Base-by-base conservation (phyloP, 83 land plant genomes). In the Thuja plicata region DNA sequence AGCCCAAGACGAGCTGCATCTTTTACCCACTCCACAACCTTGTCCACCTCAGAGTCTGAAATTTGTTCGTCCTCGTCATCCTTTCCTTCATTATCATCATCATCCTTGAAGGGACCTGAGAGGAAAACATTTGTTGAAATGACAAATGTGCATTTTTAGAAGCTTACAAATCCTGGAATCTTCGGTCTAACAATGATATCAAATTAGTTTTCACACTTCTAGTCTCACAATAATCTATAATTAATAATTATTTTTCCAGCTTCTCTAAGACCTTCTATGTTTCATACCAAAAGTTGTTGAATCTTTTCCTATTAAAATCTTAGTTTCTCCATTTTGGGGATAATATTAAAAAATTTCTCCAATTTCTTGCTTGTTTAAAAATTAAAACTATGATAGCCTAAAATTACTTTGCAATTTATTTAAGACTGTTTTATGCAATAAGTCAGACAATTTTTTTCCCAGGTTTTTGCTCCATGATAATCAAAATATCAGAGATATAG, bases 21-120 rank as follows among this genome's bases (percentile, higher is more conserved):
- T 62, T 60, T 86, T 37, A 70, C 87, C 87, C 87, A 86, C 74
- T 57, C 87, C 40, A 86, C 87, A 86, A 86, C 38, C 15, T 86
- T 62, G 41, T 86, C 87, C 40, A 86, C 87, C 48, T 86, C 87
- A 21, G 87, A 86, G 7, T 86, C 87, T 12, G 87, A 86, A 60
- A 86, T 48, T 27, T 16, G 17, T 9, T 86, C 87, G 15, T 86
- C 74, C 5, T 86, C 46, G 8, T 46, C 86, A 50, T 46, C 62
- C 9, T 85, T n/a, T 16, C 43, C 46, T n/a, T 84, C 32, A 21
- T 84, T 45, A 60, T 60, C 71, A 66, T 66, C 55, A 52, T 60
- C 71, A 27, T 27, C 71, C 71, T 27, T 8, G 8, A 66, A 8
- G n/a, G 10, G 2, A 27, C 71, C 71, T 66, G 71, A 66, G 1